phyloP scores from a whole-genome alignment of 148 eudicot genomes.

The Salicornia ramosissima region DNA sequence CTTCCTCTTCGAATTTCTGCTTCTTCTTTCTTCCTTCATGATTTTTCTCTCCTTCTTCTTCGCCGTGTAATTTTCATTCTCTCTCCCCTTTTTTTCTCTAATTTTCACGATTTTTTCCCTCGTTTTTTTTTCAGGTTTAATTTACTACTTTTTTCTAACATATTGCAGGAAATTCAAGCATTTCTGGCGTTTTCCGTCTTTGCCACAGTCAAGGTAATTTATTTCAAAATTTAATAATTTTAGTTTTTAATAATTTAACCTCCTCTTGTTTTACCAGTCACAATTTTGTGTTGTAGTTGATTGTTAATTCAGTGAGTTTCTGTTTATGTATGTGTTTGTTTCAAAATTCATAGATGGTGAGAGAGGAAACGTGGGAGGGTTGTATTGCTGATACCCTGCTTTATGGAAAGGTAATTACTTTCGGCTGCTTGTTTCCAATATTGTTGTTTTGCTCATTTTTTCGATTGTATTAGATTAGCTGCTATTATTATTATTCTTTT shows the following conservation, averaged over 20 bases:
- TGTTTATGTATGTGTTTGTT: neutral
- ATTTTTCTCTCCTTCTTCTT: constrained; percentile 50
- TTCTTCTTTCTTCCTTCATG: constrained; percentile 45
- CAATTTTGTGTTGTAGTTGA: neutral
- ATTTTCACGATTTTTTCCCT: too few species aligned
- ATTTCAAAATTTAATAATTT: neutral
- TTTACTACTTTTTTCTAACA: neutral
- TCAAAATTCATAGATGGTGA: constrained; percentile 50
- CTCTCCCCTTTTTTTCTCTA: neutral
- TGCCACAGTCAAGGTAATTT: constrained; percentile 57
- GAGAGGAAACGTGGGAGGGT: constrained; percentile 81
- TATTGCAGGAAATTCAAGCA: constrained; percentile 80
- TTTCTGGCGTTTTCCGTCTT: constrained; percentile 58
- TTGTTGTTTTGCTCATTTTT: neutral
- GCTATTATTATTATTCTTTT: too few species aligned
- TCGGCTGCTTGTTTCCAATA: neutral
- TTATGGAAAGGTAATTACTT: constrained; percentile 62
- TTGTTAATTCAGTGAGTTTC: neutral
- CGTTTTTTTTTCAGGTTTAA: neutral
- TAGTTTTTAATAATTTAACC: neutral
- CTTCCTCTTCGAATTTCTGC: constrained; percentile 75
- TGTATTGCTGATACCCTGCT: constrained; percentile 64
- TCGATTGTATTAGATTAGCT: neutral
- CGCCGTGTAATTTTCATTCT: constrained; percentile 49
- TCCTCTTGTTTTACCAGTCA: neutral